Percentiles rank a stretch among this genome's conserved stretches.
phyloP scores from a whole-genome alignment of 2,329 filamentous ascomycete species.

The Paradendryphiella salina region DNA sequence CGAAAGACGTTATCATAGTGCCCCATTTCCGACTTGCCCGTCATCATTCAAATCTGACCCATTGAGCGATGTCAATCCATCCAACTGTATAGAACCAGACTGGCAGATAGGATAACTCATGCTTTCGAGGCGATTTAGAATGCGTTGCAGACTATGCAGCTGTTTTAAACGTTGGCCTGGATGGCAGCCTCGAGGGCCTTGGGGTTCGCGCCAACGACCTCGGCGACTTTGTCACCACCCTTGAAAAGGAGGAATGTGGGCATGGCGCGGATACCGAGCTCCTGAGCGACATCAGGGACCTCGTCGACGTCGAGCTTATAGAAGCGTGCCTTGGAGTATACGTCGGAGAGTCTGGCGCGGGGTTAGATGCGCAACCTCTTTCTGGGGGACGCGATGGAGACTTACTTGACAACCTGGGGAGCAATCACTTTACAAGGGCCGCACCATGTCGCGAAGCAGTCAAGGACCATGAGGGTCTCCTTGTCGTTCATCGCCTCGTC shows the following conservation, averaged over 20 bases:
- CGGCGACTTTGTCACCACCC: constrained; percentile 69
- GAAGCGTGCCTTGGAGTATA: constrained; percentile 68
- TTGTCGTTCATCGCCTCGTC: constrained; percentile 56
- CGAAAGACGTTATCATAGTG: constrained; percentile 23
- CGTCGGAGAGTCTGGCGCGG: constrained; percentile 59
- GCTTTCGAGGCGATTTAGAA: constrained; percentile 3
- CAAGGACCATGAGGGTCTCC: constrained; percentile 71
- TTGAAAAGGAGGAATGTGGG: constrained; percentile 89
- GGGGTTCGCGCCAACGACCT: constrained; percentile 83
- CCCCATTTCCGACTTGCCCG: constrained; percentile 8
- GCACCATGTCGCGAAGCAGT: constrained; percentile 91
- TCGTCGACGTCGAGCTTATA: constrained; percentile 92
- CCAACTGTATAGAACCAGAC: constrained; percentile 15
- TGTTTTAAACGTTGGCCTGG: constrained; percentile 39
- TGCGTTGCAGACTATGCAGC: constrained; percentile 19
- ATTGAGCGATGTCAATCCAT: not conserved
- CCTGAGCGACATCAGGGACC: constrained; percentile 71
- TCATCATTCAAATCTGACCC: not conserved
- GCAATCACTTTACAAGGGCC: constrained; percentile 92
- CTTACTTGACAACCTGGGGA: constrained; percentile 70
- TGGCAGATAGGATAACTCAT: constrained; percentile 13
- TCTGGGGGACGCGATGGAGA: not conserved
- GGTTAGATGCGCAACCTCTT: constrained; percentile 7
- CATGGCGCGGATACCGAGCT: constrained; percentile 86
- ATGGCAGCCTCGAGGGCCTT: constrained; percentile 62